phyloP scores from a whole-genome alignment of 2,329 filamentous ascomycete genomes.

The Fusarium temperatum region DNA sequence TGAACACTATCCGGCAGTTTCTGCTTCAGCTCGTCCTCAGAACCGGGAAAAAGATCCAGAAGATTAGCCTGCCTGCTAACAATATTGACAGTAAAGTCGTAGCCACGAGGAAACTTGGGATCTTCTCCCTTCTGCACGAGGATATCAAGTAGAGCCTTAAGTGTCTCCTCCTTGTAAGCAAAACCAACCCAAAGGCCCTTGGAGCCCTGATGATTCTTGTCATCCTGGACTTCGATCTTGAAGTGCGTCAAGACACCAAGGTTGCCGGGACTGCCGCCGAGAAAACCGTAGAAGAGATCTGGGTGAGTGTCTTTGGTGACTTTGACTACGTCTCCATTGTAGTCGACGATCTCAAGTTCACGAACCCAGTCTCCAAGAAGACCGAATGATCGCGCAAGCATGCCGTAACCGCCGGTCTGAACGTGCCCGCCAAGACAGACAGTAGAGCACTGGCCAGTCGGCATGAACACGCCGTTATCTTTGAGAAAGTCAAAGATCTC shows the following conservation, averaged over 20 bases:
- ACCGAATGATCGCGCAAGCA: constrained; percentile 59
- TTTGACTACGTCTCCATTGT: constrained; percentile 54
- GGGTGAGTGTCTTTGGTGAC: constrained; percentile 56
- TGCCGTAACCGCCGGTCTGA: constrained; percentile 58
- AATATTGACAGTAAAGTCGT: neutral
- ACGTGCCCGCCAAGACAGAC: constrained; percentile 58
- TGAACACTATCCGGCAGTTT: neutral
- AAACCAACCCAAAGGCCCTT: neutral
- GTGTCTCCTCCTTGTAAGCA: neutral
- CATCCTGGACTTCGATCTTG: neutral
- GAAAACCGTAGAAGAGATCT: constrained; percentile 67
- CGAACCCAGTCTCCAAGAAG: constrained; percentile 63
- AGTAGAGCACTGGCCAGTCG: constrained; percentile 55
- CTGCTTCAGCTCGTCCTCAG: neutral
- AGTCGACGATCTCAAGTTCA: constrained; percentile 57
- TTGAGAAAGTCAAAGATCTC: constrained; percentile 55
- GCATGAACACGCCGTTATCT: constrained; percentile 54
- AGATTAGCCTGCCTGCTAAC: neutral
- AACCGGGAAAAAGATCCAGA: neutral
- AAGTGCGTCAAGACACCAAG: constrained; percentile 54
- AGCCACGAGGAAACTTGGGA: neutral
- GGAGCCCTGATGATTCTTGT: neutral
- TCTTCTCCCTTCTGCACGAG: neutral
- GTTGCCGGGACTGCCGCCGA: constrained; percentile 65
- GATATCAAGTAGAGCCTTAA: neutral